Conservation (phyloP, 2,329 filamentous ascomycete species). For the Calonectria leucothoes region DNA sequence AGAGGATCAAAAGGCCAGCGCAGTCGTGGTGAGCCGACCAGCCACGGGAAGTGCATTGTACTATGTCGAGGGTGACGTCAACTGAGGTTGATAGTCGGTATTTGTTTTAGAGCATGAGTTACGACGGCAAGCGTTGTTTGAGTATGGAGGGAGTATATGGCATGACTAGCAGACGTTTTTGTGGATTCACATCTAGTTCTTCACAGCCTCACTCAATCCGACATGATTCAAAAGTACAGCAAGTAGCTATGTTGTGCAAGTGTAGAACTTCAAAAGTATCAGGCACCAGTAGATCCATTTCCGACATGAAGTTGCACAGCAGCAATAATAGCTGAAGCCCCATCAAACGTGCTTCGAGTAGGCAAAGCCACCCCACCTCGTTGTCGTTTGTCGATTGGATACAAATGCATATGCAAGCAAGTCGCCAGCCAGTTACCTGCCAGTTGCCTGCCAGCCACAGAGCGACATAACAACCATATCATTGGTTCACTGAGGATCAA, state of each 20-base stretch:
- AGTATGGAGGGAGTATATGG: neutral
- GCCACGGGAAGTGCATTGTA: conserved; percentile 76
- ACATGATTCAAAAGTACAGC: neutral
- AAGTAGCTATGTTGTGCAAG: neutral
- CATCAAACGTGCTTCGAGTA: neutral
- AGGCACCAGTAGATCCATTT: neutral
- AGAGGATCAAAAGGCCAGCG: conserved; percentile 79
- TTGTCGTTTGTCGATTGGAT: neutral
- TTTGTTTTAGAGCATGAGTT: neutral
- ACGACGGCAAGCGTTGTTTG: neutral
- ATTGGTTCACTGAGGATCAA: neutral
- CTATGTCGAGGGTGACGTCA: conserved; percentile 47
- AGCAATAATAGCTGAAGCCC: neutral
- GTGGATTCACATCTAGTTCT: neutral
- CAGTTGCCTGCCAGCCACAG: neutral
- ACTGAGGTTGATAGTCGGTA: conserved; percentile 18
- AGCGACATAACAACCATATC: neutral
- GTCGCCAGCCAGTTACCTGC: neutral
- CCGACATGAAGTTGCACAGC: neutral
- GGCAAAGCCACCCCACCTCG: neutral
- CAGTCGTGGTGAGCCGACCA: conserved; percentile 90
- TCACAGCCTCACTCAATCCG: neutral
- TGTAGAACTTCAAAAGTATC: neutral
- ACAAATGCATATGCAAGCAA: neutral
- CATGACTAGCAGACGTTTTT: neutral